Conservation (phyloP, 2,329 filamentous ascomycete species). For the Alternaria longipes region DNA sequence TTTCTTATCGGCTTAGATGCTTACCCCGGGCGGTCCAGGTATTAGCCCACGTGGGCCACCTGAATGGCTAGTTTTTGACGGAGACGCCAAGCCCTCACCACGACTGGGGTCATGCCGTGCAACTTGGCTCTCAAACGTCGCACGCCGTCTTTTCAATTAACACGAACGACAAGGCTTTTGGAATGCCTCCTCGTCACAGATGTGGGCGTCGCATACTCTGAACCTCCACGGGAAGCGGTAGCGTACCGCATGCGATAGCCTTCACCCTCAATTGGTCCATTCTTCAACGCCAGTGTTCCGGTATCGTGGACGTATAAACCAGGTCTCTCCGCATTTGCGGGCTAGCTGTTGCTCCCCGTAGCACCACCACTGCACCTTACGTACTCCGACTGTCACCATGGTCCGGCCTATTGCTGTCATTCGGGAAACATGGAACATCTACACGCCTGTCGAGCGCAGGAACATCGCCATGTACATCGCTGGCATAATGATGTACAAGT, state of each 20-base stretch:
- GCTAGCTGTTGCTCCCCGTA: conserved; percentile 24
- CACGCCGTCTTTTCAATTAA: conserved; percentile 28
- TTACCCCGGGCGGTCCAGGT: conserved; percentile 21
- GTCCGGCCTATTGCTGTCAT: conserved; percentile 34
- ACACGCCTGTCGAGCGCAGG: conserved; percentile 55
- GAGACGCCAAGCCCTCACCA: conserved; percentile 25
- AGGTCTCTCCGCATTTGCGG: conserved; percentile 31
- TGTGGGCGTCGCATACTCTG: conserved; percentile 29
- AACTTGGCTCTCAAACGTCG: conserved; percentile 31
- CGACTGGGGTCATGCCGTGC: conserved; percentile 28
- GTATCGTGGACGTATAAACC: conserved; percentile 33
- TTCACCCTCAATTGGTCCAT: conserved; percentile 27
- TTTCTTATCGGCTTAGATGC: conserved; percentile 11
- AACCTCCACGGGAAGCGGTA: conserved; percentile 26
- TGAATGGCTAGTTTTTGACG: conserved; percentile 31
- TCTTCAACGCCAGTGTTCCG: conserved; percentile 21
- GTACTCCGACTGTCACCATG: conserved; percentile 25
- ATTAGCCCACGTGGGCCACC: conserved; percentile 16
- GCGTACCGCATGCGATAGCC: conserved; percentile 31
- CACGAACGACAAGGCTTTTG: conserved; percentile 25
- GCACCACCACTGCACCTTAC: conserved; percentile 25
- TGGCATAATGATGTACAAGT: conserved; percentile 64
- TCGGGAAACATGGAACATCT: conserved; percentile 45
- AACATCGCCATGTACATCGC: conserved; percentile 54
- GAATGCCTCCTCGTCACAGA: conserved; percentile 35